A percentile compares a stretch with the other conserved stretches of the same genome.
Evolutionary conservation across 768 basidiomycete species (phyloP).

Genomic region (Suillus lakei): DNA sequence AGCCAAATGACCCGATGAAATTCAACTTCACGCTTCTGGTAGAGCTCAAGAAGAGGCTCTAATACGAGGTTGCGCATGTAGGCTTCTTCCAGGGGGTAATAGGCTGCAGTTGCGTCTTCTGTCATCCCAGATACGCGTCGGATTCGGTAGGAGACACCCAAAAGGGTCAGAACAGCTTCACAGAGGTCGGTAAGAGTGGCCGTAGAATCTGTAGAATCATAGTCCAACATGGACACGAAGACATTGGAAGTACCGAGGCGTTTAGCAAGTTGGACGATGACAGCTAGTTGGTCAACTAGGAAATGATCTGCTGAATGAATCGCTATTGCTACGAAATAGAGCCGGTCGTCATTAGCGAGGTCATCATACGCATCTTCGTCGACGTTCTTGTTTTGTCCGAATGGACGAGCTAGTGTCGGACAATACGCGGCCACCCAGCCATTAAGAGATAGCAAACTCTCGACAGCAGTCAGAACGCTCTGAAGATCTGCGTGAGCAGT

Average conservation of each 20-base stretch:
- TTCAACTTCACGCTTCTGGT: constrained; percentile 72
- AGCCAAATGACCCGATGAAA: constrained; percentile 96
- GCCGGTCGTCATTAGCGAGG: constrained; percentile 77
- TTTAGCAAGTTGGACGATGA: constrained; percentile 94
- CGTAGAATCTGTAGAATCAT: constrained; percentile 93
- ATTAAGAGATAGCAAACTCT: constrained; percentile 92
- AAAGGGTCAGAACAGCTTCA: constrained; percentile 91
- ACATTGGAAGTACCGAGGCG: constrained; percentile 88
- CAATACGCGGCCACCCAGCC: constrained; percentile 98
- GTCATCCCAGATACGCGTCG: constrained; percentile 95
- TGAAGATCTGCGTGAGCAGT: constrained; percentile 91
- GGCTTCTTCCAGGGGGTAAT: constrained; percentile 96
- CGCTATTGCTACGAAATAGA: constrained; percentile 94
- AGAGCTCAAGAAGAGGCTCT: constrained; percentile 87
- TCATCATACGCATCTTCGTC: constrained; percentile 80
- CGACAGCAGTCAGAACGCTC: constrained; percentile 86
- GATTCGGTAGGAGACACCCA: constrained; percentile 93
- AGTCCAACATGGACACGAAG: constrained; percentile 98
- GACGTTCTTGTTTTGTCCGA: constrained; percentile 87
- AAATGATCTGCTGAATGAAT: constrained; percentile 99
- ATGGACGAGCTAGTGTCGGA: constrained; percentile 92
- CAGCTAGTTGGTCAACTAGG: constrained; percentile 96
- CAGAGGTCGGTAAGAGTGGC: constrained; percentile 93
- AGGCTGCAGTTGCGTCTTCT: constrained; percentile 80
- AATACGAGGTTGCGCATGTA: constrained; percentile 91